A percentile compares a stretch with the other conserved stretches of the same genome.
phyloP scores from a whole-genome alignment of 768 basidiomycete genomes.

The Tylopilus sp. region DNA sequence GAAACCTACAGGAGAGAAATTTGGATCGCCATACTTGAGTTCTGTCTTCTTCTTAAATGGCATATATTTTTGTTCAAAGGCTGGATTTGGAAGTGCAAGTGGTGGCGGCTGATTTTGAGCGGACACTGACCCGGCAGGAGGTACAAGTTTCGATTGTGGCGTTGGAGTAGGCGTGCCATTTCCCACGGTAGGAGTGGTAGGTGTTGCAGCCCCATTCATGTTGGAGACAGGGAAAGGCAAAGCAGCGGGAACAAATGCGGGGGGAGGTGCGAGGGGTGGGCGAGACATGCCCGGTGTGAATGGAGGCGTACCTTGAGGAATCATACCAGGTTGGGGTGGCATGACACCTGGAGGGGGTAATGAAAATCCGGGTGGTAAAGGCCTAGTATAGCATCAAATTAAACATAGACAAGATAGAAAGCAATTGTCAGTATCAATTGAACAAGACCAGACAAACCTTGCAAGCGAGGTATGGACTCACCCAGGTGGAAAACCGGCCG shows the following conservation, averaged over 20 bases:
- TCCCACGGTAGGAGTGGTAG: conserved; percentile 15
- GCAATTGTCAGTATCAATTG: conserved; percentile 20
- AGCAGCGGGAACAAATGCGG: conserved; percentile 35
- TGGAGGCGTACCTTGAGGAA: conserved; percentile 37
- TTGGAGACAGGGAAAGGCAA: conserved; percentile 29
- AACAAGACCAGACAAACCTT: conserved; percentile 15
- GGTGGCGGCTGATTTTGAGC: conserved; percentile 23
- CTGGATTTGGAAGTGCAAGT: conserved; percentile 52
- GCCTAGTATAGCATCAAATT: conserved; percentile 28
- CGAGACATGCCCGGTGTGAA: conserved; percentile 37
- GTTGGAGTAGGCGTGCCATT: conserved; percentile 25
- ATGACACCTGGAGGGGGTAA: conserved; percentile 43
- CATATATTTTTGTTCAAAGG: conserved; percentile 62
- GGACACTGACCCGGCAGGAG: conserved; percentile 23
- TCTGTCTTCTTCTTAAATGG: conserved; percentile 73
- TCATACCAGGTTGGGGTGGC: conserved; percentile 31
- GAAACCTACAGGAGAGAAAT: conserved; percentile 69
- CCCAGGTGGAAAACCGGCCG: conserved; percentile 57
- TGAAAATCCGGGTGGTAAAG: conserved; percentile 54
- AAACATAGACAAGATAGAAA: conserved; percentile 4
- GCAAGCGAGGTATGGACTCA: conserved; percentile 31
- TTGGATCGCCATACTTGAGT: conserved; percentile 71
- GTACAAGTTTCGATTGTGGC: conserved; percentile 1
- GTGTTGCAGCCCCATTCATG: conserved; percentile 19
- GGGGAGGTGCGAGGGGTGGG: conserved; percentile 32